Evolutionary conservation across 371 early-diverging fungal species (phyloP), one percentile per base, ranked within the genome.

Genomic region (Mortierella sp.): DNA sequence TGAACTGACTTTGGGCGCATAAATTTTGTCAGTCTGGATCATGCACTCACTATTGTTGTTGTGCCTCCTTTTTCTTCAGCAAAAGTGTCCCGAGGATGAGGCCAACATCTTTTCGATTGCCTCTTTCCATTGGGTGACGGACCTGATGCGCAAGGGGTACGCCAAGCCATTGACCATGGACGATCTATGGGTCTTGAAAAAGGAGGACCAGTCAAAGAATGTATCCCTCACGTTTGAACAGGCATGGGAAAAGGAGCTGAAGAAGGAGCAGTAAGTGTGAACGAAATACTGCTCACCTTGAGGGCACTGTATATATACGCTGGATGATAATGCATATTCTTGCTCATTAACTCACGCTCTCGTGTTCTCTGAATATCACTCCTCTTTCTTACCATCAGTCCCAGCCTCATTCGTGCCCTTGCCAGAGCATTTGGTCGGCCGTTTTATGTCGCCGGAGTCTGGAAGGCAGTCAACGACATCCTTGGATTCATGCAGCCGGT

Each of bases 101-200:
- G 91, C 97, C 39, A 93, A 94, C 67, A 88, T 98, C 37, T 96
- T 96, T 67, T 92, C 94, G 12, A 81, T 86, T 34, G 72, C 95
- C 7, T 87, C 92, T 0, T 98, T 97, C 78, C 82, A 87, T 37
- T 98, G 99, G 99, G 93, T 98, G 90, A 90, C 92, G 32, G 88
- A 89, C 6, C 66, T 97, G 70, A 93, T 98, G 86, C 89, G 90
- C 53, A 79, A 89, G 23, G 99, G 97, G 3, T 88, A 87, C 64
- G 64, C 79, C 34, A 91, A 92, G 61, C 91, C 88, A n/a, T 80
- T 97, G 58, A 83, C 79, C 0, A 86, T 87, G 82, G 90, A 90
- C 30, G 97, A 97, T 79, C 73, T 97, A 59, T 95, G 94, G 94
- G 51, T 48, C 19, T 79, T 95, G 37, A 78, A 87, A 37, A 56